Evolutionary conservation across 2,329 filamentous ascomycete species (phyloP).

Genomic region (Aspergillus melleus): DNA sequence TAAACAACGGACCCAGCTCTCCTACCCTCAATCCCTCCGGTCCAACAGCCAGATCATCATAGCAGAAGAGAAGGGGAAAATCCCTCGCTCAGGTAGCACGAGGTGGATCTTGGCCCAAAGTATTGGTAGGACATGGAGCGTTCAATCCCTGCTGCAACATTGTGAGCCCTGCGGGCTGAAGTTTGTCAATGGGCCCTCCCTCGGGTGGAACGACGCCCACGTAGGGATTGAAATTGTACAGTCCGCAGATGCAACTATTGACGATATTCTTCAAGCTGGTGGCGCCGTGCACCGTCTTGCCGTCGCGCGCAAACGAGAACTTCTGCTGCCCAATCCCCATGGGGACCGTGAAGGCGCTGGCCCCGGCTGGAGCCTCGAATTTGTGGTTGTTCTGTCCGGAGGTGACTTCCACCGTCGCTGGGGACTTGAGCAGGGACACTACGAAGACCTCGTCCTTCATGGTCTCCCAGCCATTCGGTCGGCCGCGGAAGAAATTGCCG

Average conservation of each 20-base stretch:
- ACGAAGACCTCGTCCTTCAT: conserved; percentile 55
- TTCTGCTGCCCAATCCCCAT: conserved; percentile 52
- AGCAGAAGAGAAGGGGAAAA: not conserved
- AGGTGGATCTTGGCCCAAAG: conserved; percentile 15
- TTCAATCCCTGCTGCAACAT: conserved; percentile 30
- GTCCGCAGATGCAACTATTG: conserved; percentile 49
- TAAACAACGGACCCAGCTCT: not conserved
- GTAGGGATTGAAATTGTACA: conserved; percentile 61
- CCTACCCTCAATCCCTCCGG: not conserved
- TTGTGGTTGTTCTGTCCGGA: conserved; percentile 48
- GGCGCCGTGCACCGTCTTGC: conserved; percentile 45
- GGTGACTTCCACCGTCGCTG: conserved; percentile 47
- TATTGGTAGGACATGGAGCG: conserved; percentile 30
- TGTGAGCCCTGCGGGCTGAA: conserved; percentile 35
- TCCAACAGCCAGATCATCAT: too few relatives aligned
- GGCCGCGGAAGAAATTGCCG: conserved; percentile 55
- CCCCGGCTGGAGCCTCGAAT: conserved; percentile 50
- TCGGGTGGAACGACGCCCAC: conserved; percentile 51
- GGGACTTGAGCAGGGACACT: conserved; percentile 50
- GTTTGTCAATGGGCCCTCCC: conserved; percentile 31
- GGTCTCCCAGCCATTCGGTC: conserved; percentile 52
- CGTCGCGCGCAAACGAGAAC: conserved; percentile 48
- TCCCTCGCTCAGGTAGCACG: not conserved
- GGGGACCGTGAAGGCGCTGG: conserved; percentile 45
- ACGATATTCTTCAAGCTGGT: conserved; percentile 54